phyloP scores from a whole-genome alignment of 192 early-diverging fungal species.

The Coemansia umbellata region DNA sequence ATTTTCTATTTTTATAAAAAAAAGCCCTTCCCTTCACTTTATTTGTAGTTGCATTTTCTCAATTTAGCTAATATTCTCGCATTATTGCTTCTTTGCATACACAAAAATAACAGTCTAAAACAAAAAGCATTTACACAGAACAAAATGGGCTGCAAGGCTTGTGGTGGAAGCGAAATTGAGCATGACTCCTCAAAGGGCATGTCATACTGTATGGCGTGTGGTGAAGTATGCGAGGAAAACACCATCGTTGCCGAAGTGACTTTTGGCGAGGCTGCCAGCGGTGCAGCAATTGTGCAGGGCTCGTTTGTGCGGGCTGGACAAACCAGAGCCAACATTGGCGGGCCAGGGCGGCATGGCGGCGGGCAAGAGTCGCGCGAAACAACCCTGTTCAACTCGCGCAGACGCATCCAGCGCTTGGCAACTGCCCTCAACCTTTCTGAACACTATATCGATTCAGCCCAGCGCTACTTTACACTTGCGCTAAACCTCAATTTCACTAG shows the following conservation, averaged over 20 bases:
- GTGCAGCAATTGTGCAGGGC: slow-evolving; percentile 78
- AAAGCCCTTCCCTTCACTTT: neutral
- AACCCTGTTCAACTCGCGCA: slow-evolving; percentile 65
- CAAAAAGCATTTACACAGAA: neutral
- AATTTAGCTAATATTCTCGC: neutral
- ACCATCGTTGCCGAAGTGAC: slow-evolving; percentile 88
- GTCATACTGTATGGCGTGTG: slow-evolving; percentile 59
- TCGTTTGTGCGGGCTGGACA: slow-evolving; percentile 66
- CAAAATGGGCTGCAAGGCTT: slow-evolving; percentile 55
- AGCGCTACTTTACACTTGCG: slow-evolving; percentile 82
- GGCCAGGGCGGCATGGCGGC: slow-evolving; percentile 40
- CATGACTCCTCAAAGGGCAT: slow-evolving; percentile 68
- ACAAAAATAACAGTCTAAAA: neutral
- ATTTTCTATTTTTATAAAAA: neutral
- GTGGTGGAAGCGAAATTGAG: slow-evolving; percentile 61
- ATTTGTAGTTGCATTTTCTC: too few relatives aligned
- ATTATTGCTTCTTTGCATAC: neutral
- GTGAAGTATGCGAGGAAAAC: slow-evolving; percentile 88
- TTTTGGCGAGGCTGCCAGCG: slow-evolving; percentile 81
- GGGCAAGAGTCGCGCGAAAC: slow-evolving; percentile 67
- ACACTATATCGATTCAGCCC: slow-evolving; percentile 74
- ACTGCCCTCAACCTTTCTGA: slow-evolving; percentile 68
- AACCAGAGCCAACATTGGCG: slow-evolving; percentile 51
- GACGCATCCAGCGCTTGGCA: slow-evolving; percentile 70
- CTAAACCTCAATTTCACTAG: slow-evolving; percentile 77